Conservation (phyloP, 2,329 filamentous ascomycete genomes). For the Colletotrichum theobromicola region DNA sequence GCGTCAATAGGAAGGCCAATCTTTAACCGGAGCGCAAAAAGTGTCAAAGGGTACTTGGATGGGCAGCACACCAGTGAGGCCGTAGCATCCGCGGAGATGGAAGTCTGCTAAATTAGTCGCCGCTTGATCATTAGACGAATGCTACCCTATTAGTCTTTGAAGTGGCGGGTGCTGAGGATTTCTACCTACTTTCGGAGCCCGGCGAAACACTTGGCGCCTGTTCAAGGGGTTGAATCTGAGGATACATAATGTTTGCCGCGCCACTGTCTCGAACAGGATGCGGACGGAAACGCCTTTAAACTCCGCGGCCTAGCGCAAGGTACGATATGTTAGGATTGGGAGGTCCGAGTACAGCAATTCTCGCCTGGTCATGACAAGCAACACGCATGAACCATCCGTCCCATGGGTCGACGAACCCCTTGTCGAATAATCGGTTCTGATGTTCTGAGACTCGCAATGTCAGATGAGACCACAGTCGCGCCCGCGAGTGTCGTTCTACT, state of each 20-base stretch:
- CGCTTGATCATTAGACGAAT: background rate
- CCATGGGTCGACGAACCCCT: background rate
- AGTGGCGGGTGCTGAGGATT: background rate
- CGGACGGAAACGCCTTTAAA: background rate
- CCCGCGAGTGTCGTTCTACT: background rate
- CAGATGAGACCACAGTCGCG: background rate
- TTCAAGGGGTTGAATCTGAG: background rate
- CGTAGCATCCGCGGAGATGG: background rate
- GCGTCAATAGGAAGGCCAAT: background rate
- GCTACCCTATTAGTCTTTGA: background rate
- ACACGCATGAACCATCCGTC: background rate
- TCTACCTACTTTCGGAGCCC: background rate
- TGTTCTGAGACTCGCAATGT: background rate
- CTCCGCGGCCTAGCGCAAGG: background rate
- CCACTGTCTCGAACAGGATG: background rate
- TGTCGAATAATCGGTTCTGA: background rate
- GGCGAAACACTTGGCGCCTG: background rate
- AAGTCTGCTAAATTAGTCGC: background rate
- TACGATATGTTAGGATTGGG: background rate
- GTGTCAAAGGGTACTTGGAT: background rate
- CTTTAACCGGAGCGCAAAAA: no score
- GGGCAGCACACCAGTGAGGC: background rate
- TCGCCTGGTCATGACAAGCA: background rate
- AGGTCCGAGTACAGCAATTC: background rate
- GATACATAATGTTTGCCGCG: background rate